A percentile compares a stretch with the other conserved stretches of the same genome.
These are phyloP conservation scores for Starmerella scarabaei DNA, from an alignment of 805 yeast species.

Conservation along the genomic window DNA sequence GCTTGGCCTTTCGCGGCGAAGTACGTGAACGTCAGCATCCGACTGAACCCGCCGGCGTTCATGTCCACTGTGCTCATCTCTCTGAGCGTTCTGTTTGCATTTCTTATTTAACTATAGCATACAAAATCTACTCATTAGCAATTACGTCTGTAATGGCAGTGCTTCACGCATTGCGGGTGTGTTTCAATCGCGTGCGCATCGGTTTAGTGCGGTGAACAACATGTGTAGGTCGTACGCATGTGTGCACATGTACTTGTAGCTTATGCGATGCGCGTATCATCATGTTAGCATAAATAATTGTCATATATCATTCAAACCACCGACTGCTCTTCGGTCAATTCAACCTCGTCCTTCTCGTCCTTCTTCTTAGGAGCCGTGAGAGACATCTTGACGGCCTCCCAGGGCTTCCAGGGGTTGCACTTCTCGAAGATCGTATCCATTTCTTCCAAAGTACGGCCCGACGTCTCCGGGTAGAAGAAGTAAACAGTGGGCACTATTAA, in stretches of 20 bases:
- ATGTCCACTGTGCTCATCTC: conserved; percentile 3
- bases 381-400: conserved; percentile 31
- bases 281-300: no score
- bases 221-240: no score
- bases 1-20: conserved; percentile 24
- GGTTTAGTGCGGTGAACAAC: no score
- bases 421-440: conserved; percentile 38
- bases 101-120: conserved; percentile 1
- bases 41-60: conserved; percentile 5
- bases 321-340: no score
- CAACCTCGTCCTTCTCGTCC: no score
- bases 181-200: no score
- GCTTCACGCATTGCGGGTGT: no score
- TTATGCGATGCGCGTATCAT: no score
- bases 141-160: no score
- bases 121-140: background rate
- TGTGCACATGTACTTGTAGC: no score
- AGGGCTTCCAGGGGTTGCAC: conserved; percentile 30
- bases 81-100: background rate
- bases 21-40: conserved; percentile 17
- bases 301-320: no score
- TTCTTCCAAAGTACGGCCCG: conserved; percentile 47
- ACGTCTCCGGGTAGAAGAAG: conserved; percentile 48
- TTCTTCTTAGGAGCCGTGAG: no score
- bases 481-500: conserved; percentile 35